Evolutionary conservation across 805 yeast species (phyloP), one percentile per base, ranked within the genome.

Genomic region (Kodamaea hsintzibuensis): DNA sequence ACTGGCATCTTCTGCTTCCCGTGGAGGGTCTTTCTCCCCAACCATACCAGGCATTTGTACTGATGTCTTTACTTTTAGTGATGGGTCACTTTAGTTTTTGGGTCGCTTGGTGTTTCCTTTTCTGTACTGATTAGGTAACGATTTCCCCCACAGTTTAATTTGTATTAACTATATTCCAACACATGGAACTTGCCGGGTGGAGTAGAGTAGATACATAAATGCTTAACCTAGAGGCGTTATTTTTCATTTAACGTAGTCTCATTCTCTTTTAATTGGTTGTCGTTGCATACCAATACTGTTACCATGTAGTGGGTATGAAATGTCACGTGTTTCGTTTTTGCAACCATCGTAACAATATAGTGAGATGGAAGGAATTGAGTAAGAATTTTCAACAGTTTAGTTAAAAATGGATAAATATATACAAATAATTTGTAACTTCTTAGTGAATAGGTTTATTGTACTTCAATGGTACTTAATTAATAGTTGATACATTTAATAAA

Each of bases 41-140:
- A 40, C 44, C 44, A 40, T 40, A 2, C 25, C 19, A 17, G 44
- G 25, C 44, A 40, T 40, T 30, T 30, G 35, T 30, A 30, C 13
- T 14, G 22, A n/a, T 42, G 52, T 47, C 10, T 45, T 44, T 14
- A 49, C 56, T 7, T 25, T 49, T n/a, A 52, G 44, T 40, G 19
- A 17, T 14, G 44, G 19, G 35, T 30, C 35, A 30, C 35, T 40
- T 17, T 40, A 14, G 44, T 40, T 40, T 40, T 40, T 17, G 25
- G n/a, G 17, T 40, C 44, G 44, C 44, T 40, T 40, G 44, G 16
- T 17, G 17, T 40, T 40, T 40, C 44, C 44, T 3, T 40, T 40
- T 17, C 25, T 40, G 44, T 17, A 40, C 6, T n/a, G 44, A 40
- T 40, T 40, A 40, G 17, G 44, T 40, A 40, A 40, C 7, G 42